Evolutionary conservation across 768 basidiomycete species (phyloP).

Genomic region (Chalciporus sphaerocephalus): DNA sequence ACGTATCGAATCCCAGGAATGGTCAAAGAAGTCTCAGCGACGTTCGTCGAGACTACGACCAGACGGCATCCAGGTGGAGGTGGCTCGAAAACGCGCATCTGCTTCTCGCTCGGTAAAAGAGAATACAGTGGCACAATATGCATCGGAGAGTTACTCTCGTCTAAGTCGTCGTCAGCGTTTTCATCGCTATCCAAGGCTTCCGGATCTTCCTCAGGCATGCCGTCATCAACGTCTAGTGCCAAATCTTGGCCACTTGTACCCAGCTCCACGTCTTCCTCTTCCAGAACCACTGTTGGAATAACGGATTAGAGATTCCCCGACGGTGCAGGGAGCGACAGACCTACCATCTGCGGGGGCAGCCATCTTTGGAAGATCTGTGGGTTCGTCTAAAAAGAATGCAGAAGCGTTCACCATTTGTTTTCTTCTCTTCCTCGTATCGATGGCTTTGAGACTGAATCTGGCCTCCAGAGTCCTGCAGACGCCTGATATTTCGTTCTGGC

Average conservation of each 20-base stretch:
- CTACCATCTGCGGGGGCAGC: conserved; percentile 20
- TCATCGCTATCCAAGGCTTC: conserved; percentile 76
- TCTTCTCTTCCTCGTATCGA: conserved; percentile 48
- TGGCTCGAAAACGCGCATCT: conserved; percentile 86
- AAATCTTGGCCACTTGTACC: conserved; percentile 48
- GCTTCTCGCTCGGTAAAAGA: conserved; percentile 85
- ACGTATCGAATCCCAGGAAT: conserved; percentile 98
- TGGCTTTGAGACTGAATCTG: conserved; percentile 64
- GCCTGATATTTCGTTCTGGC: conserved; percentile 89
- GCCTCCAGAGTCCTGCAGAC: conserved; percentile 80
- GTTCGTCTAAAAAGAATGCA: conserved; percentile 26
- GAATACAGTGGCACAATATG: conserved; percentile 94
- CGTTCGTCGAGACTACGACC: conserved; percentile 93
- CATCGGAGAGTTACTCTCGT: conserved; percentile 79
- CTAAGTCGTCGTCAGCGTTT: conserved; percentile 50
- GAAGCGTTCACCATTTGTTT: conserved; percentile 24
- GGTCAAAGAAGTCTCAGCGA: conserved; percentile 94
- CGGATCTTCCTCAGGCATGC: conserved; percentile 57
- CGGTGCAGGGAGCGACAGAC: not conserved
- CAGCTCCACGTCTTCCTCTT: conserved; percentile 78
- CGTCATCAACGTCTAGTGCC: conserved; percentile 66
- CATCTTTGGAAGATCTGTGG: conserved; percentile 11
- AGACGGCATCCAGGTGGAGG: conserved; percentile 80
- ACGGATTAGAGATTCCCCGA: conserved; percentile 2
- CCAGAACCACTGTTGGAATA: conserved; percentile 54